Percentiles rank a stretch among this genome's conserved stretches.
phyloP scores from a whole-genome alignment of 306 rosid genomes.

The Castanea mollissima region DNA sequence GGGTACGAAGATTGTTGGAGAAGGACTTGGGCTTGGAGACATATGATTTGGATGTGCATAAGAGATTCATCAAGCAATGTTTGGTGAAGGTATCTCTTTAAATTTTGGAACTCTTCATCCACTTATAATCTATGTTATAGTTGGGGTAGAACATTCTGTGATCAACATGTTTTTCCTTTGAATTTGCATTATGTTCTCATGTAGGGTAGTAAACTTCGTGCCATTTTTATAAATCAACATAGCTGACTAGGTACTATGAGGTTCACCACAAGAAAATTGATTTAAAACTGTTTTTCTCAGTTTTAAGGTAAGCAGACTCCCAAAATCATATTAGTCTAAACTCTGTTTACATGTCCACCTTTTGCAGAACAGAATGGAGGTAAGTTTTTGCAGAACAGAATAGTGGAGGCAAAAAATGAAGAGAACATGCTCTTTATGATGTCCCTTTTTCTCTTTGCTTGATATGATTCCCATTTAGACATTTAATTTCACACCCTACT shows the following conservation, averaged over 20 bases:
- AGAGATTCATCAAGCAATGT: constrained; percentile 75
- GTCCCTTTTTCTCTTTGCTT: background rate
- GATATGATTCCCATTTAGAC: background rate
- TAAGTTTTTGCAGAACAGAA: background rate
- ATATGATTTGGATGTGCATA: constrained; percentile 74
- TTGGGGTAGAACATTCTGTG: constrained; percentile 5
- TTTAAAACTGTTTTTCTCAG: background rate
- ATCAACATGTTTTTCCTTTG: background rate
- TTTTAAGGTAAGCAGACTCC: background rate
- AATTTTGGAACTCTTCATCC: constrained; percentile 13
- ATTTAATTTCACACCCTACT: background rate
- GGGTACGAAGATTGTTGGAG: constrained; percentile 91
- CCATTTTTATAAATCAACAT: background rate
- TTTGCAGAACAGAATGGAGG: background rate
- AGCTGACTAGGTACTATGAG: background rate
- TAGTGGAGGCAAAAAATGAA: background rate
- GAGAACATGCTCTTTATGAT: background rate
- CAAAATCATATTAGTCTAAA: background rate
- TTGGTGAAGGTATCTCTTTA: constrained; percentile 54
- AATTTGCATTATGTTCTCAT: background rate
- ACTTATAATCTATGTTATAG: background rate
- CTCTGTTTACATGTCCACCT: background rate
- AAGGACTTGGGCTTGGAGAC: constrained; percentile 69
- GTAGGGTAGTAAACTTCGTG: background rate
- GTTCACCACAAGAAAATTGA: background rate